These are phyloP conservation scores for Salix caprea DNA, from an alignment of 345 rosid species.

Conservation along the genomic window DNA sequence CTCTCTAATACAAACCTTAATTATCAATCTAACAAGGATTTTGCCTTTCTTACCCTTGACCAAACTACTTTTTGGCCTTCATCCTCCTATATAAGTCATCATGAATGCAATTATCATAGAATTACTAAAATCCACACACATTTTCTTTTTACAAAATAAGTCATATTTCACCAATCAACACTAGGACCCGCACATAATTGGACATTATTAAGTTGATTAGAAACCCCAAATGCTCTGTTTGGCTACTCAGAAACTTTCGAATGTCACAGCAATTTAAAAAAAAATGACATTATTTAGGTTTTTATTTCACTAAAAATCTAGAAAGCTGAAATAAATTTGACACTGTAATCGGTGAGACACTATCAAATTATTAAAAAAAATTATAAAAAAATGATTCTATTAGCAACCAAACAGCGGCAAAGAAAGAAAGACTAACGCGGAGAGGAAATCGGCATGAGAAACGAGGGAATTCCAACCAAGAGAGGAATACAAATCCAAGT, in stretches of 20 bases:
- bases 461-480: conserved; percentile 87
- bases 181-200: background rate
- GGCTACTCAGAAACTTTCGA: background rate
- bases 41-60: background rate
- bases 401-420: background rate
- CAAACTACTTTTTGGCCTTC: background rate
- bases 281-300: background rate
- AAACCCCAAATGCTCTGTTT: background rate
- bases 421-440: conserved; percentile 43
- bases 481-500: conserved; percentile 73
- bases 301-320: background rate
- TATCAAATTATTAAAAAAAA: background rate
- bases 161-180: background rate
- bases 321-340: background rate
- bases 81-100: background rate
- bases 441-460: conserved; percentile 67
- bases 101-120: no score
- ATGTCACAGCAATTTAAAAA: background rate
- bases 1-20: background rate
- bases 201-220: background rate
- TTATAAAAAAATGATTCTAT: background rate
- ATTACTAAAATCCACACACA: background rate
- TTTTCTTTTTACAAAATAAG: background rate
- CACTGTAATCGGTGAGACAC: background rate
- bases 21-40: background rate